Evolutionary conservation across 2,329 filamentous ascomycete genomes (phyloP).

Genomic region (Biscogniauxia sp.): DNA sequence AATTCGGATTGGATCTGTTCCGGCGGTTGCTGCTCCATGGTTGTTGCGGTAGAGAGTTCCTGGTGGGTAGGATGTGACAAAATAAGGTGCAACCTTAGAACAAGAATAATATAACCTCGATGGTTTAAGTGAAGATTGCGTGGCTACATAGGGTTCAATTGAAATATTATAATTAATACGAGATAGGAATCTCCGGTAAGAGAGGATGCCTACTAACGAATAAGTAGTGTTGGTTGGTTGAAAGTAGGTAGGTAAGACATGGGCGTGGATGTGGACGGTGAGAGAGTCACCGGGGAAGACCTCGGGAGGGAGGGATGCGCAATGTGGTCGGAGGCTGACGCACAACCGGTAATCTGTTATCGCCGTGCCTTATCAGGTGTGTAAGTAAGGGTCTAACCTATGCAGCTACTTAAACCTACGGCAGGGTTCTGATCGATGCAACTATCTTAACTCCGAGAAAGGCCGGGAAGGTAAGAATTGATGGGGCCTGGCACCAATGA

Average conservation of each 20-base stretch:
- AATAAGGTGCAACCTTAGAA: no score
- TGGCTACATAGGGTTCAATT: no score
- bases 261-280: not conserved
- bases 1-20: conserved; percentile 63
- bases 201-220: not conserved
- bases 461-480: not conserved
- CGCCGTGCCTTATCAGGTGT: no score
- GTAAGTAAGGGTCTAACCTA: no score
- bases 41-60: conserved; percentile 1
- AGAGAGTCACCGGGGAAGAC: not conserved
- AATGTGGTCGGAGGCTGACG: no score
- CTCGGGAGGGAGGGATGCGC: not conserved
- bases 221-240: not conserved
- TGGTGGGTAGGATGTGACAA: not conserved
- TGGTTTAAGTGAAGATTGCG: not conserved
- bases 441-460: conserved; percentile 23
- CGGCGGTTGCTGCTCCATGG: conserved; percentile 26
- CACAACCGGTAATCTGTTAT: no score
- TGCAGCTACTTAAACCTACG: no score
- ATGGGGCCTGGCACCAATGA: not conserved
- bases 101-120: not conserved
- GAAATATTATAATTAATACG: no score
- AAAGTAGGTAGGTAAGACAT: not conserved
- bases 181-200: no score
- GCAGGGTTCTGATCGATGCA: not conserved